Evolutionary conservation across 768 basidiomycete genomes (phyloP).

Genomic region (Lentinula detonsa): DNA sequence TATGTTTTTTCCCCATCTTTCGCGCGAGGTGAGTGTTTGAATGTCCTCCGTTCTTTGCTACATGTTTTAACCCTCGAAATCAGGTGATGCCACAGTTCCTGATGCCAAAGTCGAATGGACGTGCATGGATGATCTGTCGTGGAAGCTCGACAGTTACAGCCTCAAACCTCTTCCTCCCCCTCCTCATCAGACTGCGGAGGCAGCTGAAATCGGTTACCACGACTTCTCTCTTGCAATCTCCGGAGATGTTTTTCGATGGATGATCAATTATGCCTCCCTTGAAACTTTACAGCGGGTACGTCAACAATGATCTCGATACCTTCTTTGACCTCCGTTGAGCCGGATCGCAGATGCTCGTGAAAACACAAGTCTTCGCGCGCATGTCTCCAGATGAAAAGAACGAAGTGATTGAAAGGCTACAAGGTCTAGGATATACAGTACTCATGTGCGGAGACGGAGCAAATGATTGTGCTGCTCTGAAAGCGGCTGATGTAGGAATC

Average conservation of each 20-base stretch:
- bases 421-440: conserved; percentile 90
- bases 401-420: conserved; percentile 92
- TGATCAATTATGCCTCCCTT: conserved; percentile 89
- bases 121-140: conserved; percentile 80
- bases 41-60: not conserved
- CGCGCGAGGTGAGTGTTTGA: conserved; percentile 46
- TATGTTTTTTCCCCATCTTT: conserved; percentile 87
- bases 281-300: conserved; percentile 91
- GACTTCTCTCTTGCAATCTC: conserved; percentile 92
- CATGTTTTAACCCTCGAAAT: not conserved
- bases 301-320: conserved; percentile 4
- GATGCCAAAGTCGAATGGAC: conserved; percentile 79
- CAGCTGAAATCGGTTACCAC: conserved; percentile 66
- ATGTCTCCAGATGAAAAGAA: conserved; percentile 99
- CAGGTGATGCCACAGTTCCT: conserved; percentile 50
- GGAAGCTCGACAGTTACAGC: conserved; percentile 86
- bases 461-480: conserved; percentile 97
- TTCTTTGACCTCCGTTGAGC: not conserved
- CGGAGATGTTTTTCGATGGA: conserved; percentile 97
- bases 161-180: conserved; percentile 75
- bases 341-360: conserved; percentile 81
- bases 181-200: conserved; percentile 63
- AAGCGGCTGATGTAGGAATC: conserved; percentile 96
- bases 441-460: conserved; percentile 99
- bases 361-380: conserved; percentile 92